A percentile compares a stretch with the other conserved stretches of the same genome.
Conservation (phyloP, 1,139 yeast species). For the Protomyces lactucae-debilis region DNA sequence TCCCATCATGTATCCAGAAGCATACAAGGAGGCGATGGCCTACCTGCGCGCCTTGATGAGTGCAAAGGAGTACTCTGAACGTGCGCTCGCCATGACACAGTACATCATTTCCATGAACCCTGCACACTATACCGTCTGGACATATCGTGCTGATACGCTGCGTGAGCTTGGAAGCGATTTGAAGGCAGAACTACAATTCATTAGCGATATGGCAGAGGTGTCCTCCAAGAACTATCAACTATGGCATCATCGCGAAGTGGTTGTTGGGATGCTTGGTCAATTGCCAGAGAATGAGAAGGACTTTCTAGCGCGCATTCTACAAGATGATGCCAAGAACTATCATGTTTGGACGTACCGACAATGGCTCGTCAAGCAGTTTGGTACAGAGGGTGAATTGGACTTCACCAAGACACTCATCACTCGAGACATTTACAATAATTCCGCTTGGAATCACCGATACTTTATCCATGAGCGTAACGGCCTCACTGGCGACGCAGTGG, state of each 20-base stretch:
- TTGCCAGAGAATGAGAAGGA: conserved; percentile 1
- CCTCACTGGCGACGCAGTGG: conserved; percentile 34
- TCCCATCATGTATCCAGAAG: conserved; percentile 69
- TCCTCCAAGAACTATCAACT: conserved; percentile 91
- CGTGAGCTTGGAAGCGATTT: conserved; percentile 35
- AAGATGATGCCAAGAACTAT: conserved; percentile 79
- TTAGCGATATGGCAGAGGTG: conserved; percentile 65
- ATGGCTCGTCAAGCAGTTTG: conserved; percentile 37
- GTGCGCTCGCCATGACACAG: conserved; percentile 66
- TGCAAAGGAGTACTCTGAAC: conserved; percentile 56
- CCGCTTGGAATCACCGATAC: conserved; percentile 89
- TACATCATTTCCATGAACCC: conserved; percentile 64
- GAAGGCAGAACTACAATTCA: conserved; percentile 62
- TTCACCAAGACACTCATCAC: conserved; percentile 51
- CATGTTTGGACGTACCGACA: conserved; percentile 86
- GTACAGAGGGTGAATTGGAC: conserved; percentile 46
- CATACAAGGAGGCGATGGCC: conserved; percentile 60
- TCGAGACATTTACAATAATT: conserved; percentile 74
- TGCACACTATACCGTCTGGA: conserved; percentile 91
- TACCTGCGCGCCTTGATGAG: conserved; percentile 58
- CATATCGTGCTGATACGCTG: conserved; percentile 61
- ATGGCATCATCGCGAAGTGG: conserved; percentile 80
- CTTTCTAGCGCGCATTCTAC: conserved; percentile 43
- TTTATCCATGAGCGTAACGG: conserved; percentile 42
- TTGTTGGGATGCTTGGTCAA: background rate